Evolutionary conservation across 352 stramenopile genomes (phyloP).

Genomic region (Globisporangium heterothallicum): DNA sequence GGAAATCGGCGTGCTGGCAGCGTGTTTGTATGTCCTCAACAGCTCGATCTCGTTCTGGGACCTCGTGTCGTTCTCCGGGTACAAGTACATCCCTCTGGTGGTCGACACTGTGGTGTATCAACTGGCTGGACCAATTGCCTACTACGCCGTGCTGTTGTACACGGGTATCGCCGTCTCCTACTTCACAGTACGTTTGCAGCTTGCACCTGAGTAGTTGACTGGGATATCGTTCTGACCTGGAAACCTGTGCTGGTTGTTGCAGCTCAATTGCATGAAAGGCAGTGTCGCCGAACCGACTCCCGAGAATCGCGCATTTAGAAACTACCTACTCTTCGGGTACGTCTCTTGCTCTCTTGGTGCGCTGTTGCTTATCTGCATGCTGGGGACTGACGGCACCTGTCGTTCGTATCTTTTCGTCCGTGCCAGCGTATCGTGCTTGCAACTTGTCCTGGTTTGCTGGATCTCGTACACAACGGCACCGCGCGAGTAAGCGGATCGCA

Average conservation of each 20-base stretch:
- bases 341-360: too few species aligned
- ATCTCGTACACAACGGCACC: constrained; percentile 82
- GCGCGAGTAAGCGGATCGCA: constrained; percentile 38
- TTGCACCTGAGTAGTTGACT: neutral
- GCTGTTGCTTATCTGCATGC: neutral
- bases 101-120: constrained; percentile 92
- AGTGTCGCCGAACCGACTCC: constrained; percentile 65
- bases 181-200: constrained; percentile 85
- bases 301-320: constrained; percentile 77
- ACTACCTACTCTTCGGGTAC: constrained; percentile 83
- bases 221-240: neutral
- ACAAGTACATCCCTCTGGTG: constrained; percentile 98
- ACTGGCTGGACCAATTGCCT: constrained; percentile 75
- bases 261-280: constrained; percentile 88
- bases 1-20: constrained; percentile 91
- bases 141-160: constrained; percentile 93
- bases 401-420: neutral
- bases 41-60: constrained; percentile 93
- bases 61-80: constrained; percentile 96
- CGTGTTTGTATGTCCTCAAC: constrained; percentile 94
- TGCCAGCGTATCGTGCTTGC: constrained; percentile 68
- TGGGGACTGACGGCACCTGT: neutral
- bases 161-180: constrained; percentile 90
- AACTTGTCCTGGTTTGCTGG: constrained; percentile 77
- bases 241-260: constrained; percentile 2